Evolutionary conservation across 495 filamentous ascomycete species (phyloP), one percentile per base, ranked within the genome.

Genomic region (Daldinia grandis): DNA sequence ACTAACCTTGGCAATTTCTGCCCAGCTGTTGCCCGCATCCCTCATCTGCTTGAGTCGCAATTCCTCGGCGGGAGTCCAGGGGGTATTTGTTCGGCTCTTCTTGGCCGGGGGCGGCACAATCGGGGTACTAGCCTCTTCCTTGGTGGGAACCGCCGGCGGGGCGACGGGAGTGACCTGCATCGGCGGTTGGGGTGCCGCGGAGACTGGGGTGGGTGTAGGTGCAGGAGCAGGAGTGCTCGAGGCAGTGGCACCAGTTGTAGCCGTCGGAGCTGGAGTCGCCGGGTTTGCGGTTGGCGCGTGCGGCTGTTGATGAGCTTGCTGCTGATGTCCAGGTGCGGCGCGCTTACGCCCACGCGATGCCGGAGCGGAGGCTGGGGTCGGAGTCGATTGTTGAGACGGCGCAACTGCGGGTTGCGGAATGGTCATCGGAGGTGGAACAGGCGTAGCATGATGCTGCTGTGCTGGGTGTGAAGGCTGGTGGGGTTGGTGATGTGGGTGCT

Each of bases 61-160:
- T 81, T 99, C 95, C 79, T 99, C 95, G 28, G 90, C 91, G 3
- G 95, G 92, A 0, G 94, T 97, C 95, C 95, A 99, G 9, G 95
- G 95, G 5, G 95, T 99, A 76, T 99, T 99, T 15, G 95, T 98
- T 66, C 95, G 83, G 70, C 93, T 94, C 83, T 97, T 97, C 83
- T 97, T 98, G 53, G 88, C 87, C 0, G 91, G 90, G 2, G 90
- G 87, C 8, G 84, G 79, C 62, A 83, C 78, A 21, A 81, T 42
- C 0, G 76, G 64, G 0, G 76, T 70, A 38, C 58, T 73, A 7
- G 64, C 67, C 51, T 80, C 74, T 27, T 80, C 76, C 61, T 74
- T 74, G 19, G 65, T 67, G 33, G 79, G 64, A 31, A 71, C 54
- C 5, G 77, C 76, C 12, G 80, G 74, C 10, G 76, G 76, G 15